Evolutionary conservation across 306 rosid species (phyloP).

Genomic region (Acacia confusa): DNA sequence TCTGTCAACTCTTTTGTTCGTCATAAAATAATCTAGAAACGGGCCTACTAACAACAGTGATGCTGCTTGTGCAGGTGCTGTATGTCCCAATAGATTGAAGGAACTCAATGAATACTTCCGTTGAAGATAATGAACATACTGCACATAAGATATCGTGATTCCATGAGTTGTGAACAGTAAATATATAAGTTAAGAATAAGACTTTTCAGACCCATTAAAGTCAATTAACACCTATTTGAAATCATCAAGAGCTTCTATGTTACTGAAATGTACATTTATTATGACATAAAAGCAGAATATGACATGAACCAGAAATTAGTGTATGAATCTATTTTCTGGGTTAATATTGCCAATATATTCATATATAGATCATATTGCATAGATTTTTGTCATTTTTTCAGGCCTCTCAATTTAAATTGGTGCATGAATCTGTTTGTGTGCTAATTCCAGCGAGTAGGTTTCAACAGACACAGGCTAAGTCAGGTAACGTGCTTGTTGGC

Average conservation of each 20-base stretch:
- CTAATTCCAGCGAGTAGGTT: neutral
- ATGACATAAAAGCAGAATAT: neutral
- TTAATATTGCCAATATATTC: neutral
- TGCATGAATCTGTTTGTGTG: constrained; percentile 3
- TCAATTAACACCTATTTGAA: neutral
- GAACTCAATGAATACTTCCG: constrained; percentile 81
- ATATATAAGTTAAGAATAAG: neutral
- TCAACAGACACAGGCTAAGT: neutral
- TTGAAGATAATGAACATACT: constrained; percentile 86
- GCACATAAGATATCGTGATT: constrained; percentile 30
- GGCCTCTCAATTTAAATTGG: neutral
- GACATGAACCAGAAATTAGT: neutral
- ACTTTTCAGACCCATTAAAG: neutral
- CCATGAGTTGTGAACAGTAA: constrained; percentile 17
- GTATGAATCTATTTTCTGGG: neutral
- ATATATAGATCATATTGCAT: neutral
- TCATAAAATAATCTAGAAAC: constrained; percentile 78
- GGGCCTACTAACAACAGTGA: constrained; percentile 71
- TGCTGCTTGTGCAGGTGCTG: constrained; percentile 82
- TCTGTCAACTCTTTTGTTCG: constrained; percentile 56
- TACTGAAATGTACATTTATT: neutral
- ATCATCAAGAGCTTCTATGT: neutral
- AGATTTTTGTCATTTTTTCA: neutral
- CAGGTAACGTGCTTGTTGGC: neutral
- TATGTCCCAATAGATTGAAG: constrained; percentile 81